These are phyloP conservation scores for Batrachochytrium dendrobatidis DNA, from an alignment of 371 early-diverging fungal genomes.

Conservation along the genomic window DNA sequence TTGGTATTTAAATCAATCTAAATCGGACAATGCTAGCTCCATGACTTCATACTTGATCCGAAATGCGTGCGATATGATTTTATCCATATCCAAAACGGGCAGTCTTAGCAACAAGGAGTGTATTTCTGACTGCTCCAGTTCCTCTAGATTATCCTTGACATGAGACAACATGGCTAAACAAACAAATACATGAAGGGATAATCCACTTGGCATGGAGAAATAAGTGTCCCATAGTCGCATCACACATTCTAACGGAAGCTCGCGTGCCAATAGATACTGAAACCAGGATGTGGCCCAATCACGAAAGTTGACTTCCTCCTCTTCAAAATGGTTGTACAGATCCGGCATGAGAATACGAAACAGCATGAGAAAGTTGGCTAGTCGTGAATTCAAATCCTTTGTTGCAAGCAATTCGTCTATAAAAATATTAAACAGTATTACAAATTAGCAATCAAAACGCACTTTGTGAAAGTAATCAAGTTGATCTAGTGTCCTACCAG, in stretches of 20 bases:
- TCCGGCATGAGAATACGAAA: constrained; percentile 71
- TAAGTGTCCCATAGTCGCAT: constrained; percentile 72
- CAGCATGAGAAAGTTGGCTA: constrained; percentile 74
- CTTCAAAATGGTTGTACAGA: constrained; percentile 82
- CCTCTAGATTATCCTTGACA: constrained; percentile 70
- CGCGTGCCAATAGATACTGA: constrained; percentile 66
- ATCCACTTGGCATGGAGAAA: constrained; percentile 20
- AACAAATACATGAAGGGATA: constrained; percentile 30
- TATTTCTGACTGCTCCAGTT: constrained; percentile 87
- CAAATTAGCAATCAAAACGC: background rate
- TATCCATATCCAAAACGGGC: constrained; percentile 63
- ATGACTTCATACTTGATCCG: constrained; percentile 54
- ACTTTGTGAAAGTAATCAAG: constrained; percentile 2
- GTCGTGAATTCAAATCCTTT: constrained; percentile 51
- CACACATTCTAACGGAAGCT: constrained; percentile 69
- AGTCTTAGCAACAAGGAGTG: constrained; percentile 71
- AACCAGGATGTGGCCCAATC: constrained; percentile 91
- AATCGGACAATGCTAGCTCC: background rate
- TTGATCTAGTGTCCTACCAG: constrained; percentile 44
- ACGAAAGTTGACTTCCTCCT: constrained; percentile 86
- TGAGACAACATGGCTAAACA: constrained; percentile 56
- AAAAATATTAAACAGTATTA: constrained; percentile 4
- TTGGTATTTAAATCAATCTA: background rate
- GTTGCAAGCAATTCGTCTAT: constrained; percentile 55
- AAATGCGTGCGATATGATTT: constrained; percentile 57